Base-by-base conservation (phyloP, 1,284 basidiomycete genomes). In the Cutaneotrichosporon dermatis region DNA sequence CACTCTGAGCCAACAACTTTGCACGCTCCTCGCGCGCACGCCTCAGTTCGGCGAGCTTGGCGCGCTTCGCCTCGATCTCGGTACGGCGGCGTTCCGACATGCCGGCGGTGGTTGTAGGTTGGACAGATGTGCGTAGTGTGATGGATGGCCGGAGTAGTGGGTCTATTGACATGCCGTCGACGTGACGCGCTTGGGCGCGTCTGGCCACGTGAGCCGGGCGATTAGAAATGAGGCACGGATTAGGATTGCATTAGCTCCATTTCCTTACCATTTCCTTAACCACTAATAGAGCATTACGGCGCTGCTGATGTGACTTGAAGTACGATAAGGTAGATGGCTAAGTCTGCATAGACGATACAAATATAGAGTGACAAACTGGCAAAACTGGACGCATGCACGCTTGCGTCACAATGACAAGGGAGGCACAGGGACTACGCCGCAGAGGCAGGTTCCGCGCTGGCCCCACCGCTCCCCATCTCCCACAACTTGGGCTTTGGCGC, bases 1-100 rank as follows among this genome's bases (percentile, higher is more conserved):
- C 65, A 3, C 64, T 63, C 53, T 68, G 63, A n/a, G 69, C 68
- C 12, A 74, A 62, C 11, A 67, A 66, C 49, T 69, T 67, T 57
- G 67, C 62, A 35, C 76, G 62, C 55, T 79, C 76, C 43, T 76
- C 77, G 52, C 76, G 69, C 11, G 76, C 75, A 49, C 75, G 60
- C 40, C 76, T 64, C 41, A 80, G 66, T 64, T 93, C 90, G 51
- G 86, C 90, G 45, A 98, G 86, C 76, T 92, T 93, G 6, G 86
- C 85, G 61, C 88, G 83, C 79, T 98, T 99, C 44, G 88, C 90
- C 78, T 94, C 92, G 63, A 98, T 90, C 79, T 97, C 93, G 69
- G 87, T 84, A 69, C 86, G 79, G 43, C 87, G 82, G 53, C 77
- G 66, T 54, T 81, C 78, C 39, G 72, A 61, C 73, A 75, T 76